Evolutionary conservation across 441 rosid species (phyloP), one percentile per base, ranked within the genome.

Genomic region (Daphne laureola): DNA sequence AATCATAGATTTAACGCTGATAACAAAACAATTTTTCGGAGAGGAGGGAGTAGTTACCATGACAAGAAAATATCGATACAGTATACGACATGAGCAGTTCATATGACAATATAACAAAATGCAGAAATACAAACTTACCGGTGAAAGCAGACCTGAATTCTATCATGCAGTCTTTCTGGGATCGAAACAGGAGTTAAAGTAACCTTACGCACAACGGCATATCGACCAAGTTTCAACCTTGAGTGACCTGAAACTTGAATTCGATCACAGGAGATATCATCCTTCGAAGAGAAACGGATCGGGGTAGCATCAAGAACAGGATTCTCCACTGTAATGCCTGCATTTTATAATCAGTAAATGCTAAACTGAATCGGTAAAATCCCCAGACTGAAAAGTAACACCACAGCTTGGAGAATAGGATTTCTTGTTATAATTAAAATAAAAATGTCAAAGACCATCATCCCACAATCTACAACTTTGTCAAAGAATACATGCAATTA

Each of bases 81-180:
- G 8, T 7, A 31, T 31, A 31, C 7, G 11, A 31, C 9, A 31
- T 9, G 38, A 5, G 38, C 38, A 16, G 35, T 53, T 14, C 26
- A 8, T 38, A 8, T 5, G 15, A 53, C 0, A 35, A 58, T 0
- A 15, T 5, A 17, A 46, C 12, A 35, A 13, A 13, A 46, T 14
- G 23, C 38, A 13, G 45, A 57, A n/a, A 17, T 31, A 42, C 14
- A 17, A 43, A 50, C 81, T 76, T 71, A 86, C 95, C 85, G 66
- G 65, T 87, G 97, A 65, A 80, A 71, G 63, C 97, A 93, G 64
- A 90, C 74, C 63, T 73, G 83, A 45, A 93, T 75, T 76, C 69
- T 85, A 51, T 64, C 42, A 53, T 82, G 83, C 38, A 78, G 59
- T 65, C 76, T 75, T 74, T 83, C 86, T 0, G 89, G 77, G 49